Evolutionary conservation across 2,329 filamentous ascomycete species (phyloP), one percentile per base, ranked within the genome.

Genomic region (Colletotrichum karsti): DNA sequence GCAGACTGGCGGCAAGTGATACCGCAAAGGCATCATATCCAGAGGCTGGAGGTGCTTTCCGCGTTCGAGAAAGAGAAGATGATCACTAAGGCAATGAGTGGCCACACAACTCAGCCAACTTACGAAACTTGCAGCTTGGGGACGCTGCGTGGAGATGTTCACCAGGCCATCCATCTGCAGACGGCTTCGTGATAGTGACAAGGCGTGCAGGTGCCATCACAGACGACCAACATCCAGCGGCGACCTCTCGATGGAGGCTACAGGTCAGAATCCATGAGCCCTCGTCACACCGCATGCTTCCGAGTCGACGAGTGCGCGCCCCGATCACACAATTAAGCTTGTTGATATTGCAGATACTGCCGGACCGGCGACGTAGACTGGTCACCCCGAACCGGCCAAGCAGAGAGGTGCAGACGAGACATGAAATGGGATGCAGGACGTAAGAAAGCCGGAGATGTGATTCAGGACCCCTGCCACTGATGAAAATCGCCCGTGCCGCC

Each of bases 181-280:
- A 53, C 59, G 26, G 18, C 37, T 46, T 44, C 28, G 65, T 59
- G 61, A 65, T 37, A 48, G 65, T 68, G 65, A 68, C 41, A n/a
- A 10, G 7, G 13, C 20, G 37, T 55, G 64, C 65, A 65, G 44
- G 8, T 41, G 39, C 24, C 33, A 35, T 55, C 46, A 65, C 65
- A 41, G 28, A 24, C n/a, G 24, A 33, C 26, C 28, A 57, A 30
- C 63, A 26, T 56, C 42, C 18, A 28, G n/a, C 37, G 24, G 18
- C n/a, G 5, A n/a, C 12, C 13, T 51, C 42, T 4, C 10, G 18
- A 30, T 4, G 22, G n/a, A 24, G 8, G 22, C 6, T 39, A 54
- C 12, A 33, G 53, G 48, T 63, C 51, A 67, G 35, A 28, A 22
- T n/a, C 35, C 30, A 42, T 20, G 37, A 22, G 24, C 35, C 18